Base-by-base conservation (phyloP, 2,329 filamentous ascomycete genomes). In the Lecanicillium sp. region DNA sequence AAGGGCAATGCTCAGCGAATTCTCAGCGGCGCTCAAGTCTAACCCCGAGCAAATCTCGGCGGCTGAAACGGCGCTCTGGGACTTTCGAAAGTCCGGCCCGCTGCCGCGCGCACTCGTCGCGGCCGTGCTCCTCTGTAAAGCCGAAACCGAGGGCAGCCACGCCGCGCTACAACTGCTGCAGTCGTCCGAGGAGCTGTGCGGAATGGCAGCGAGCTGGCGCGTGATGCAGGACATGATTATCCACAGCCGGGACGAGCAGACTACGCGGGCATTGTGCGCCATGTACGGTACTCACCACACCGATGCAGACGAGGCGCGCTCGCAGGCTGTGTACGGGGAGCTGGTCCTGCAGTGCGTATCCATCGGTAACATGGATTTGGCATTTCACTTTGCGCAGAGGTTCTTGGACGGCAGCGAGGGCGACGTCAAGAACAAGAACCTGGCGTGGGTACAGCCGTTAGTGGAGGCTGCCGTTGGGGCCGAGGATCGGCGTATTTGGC, bases 21-120 rank as follows among this genome's bases (percentile, higher is more conserved):
- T 14, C 7, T 37, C 19, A 11, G 29, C 15, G 29, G 74, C 79
- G 14, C 77, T 25, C 7, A 25, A 25, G 22, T 7, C 7, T 11
- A 31, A 31, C n/a, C 13, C 13, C 6, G 15, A 14, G 13, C 6
- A 6, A 31, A 7, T 31, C n/a, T 6, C 29, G 29, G 29, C 29
- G n/a, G 29, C 29, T 31, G 29, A 25, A 25, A 25, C 7, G 11
- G 22, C 22, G 22, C 22, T 25, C 22, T 6, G 6, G 22, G 22
- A 25, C 7, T 11, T 25, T 25, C 22, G 22, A 25, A 6, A 25
- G 22, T 7, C 22, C 6, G 22, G 22, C 6, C 7, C 11, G 22
- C 22, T 25, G 7, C 22, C 22, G 22, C 22, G 7, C 6, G 22
- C 22, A 6, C 22, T 25, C 11, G 11, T 25, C 6, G 22, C 22